Evolutionary conservation across 345 rosid genomes (phyloP), one percentile per base, ranked within the genome.

Genomic region (Rhizophora mangle): DNA sequence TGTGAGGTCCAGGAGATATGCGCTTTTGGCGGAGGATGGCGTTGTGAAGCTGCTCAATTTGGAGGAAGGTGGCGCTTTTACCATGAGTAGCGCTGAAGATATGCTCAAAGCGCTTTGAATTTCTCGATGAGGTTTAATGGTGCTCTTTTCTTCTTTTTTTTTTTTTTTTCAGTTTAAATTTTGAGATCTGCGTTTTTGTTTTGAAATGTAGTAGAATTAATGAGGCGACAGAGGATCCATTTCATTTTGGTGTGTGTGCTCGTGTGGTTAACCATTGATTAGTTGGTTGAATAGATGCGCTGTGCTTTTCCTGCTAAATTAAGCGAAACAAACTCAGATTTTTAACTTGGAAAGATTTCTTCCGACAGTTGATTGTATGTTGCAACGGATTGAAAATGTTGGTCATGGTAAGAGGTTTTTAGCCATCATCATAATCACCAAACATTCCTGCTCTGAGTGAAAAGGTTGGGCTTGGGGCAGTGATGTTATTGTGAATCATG

Each of bases 11-110:
- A 55, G 96, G 70, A 88, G 96, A 72, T 89, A 89, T 65, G 85
- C 97, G 31, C 83, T 94, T 16, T 70, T 94, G 65, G 94, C 90
- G 0, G 97, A 94, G 53, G 89, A 94, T 58, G 96, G 98, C 5
- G 86, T 91, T 9, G 93, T 94, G 22, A 94, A 89, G 82, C 86
- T 91, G 26, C 78, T 88, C 60, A 91, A 89, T 64, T 80, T 91
- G 74, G 96, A 94, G 77, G 95, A 94, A 72, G 97, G 97, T 2
- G 98, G 98, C 15, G 96, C 97, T 47, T 89, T 94, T 63, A 94
- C 97, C n/a, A 76, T 69, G 72, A 87, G 95, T 56, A 78, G 96
- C 5, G 98, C 97, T 26, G 96, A 94, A 73, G 93, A 94, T 63
- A 82, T 91, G 76, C 97, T 94, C 69, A 89, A 87, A 59, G 85